Conservation (phyloP, 352 stramenopile genomes). For the Phytophthora lateralis region DNA sequence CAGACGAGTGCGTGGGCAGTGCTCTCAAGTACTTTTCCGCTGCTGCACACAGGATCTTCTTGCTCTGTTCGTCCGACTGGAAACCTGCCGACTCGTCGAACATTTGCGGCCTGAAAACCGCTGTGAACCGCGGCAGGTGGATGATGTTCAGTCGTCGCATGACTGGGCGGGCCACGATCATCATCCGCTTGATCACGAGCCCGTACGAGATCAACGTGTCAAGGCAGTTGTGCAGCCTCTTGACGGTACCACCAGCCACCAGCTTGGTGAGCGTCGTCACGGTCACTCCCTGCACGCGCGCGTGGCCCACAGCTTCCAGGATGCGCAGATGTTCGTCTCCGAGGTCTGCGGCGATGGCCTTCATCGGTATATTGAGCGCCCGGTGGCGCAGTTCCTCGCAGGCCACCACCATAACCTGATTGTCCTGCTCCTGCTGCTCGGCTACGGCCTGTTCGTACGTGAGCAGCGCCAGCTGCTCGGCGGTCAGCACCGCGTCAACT, state of each 20-base stretch:
- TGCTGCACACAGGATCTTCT: conserved; percentile 60
- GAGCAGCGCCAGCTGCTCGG: conserved; percentile 24
- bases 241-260: conserved; percentile 53
- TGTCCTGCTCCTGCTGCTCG: conserved; percentile 11
- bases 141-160: conserved; percentile 84
- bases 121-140: conserved; percentile 74
- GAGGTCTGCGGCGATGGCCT: conserved; percentile 69
- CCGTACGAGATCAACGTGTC: conserved; percentile 82
- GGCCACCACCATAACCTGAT: conserved; percentile 49
- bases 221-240: conserved; percentile 76
- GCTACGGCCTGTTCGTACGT: conserved; percentile 25
- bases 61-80: conserved; percentile 82
- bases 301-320: conserved; percentile 62
- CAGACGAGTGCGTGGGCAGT: conserved; percentile 61
- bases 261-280: conserved; percentile 50
- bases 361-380: conserved; percentile 68
- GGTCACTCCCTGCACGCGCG: conserved; percentile 58
- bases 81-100: conserved; percentile 76
- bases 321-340: conserved; percentile 65
- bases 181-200: conserved; percentile 82
- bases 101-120: conserved; percentile 64
- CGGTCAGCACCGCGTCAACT: conserved; percentile 1
- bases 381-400: conserved; percentile 70
- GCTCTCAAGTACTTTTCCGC: conserved; percentile 67
- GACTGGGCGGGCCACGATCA: conserved; percentile 64